Conservation (phyloP, 169 alveolate species). For the Plasmodium fragile region DNA sequence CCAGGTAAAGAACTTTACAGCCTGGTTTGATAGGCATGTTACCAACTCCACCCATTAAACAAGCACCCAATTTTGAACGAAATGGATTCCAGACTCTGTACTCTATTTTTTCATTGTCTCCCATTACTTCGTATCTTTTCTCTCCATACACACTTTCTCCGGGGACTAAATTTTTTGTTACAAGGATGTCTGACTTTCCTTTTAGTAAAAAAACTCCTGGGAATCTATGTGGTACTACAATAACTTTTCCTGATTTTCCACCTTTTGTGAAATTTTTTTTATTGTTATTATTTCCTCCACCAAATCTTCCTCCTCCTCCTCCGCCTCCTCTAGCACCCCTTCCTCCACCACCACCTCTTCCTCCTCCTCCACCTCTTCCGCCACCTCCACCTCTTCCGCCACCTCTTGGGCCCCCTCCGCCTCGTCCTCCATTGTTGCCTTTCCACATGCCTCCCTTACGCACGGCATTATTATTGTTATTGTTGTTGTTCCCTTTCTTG, state of each 20-base stretch:
- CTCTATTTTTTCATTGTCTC: conserved; percentile 95
- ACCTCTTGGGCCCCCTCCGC: conserved; percentile 74
- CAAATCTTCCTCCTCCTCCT: conserved; percentile 80
- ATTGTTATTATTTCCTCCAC: conserved; percentile 75
- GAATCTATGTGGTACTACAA: conserved; percentile 96
- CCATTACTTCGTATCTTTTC: conserved; percentile 94
- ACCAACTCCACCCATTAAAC: conserved; percentile 98
- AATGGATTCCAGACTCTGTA: conserved; percentile 99
- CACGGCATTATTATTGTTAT: conserved; percentile 26
- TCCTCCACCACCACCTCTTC: conserved; percentile 84
- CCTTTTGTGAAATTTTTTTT: conserved; percentile 46
- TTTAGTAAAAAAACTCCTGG: conserved; percentile 97
- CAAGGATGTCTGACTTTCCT: conserved; percentile 97
- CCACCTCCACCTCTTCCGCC: conserved; percentile 28
- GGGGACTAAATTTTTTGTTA: conserved; percentile 96
- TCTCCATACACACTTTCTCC: conserved; percentile 99
- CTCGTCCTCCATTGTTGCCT: conserved; percentile 80
- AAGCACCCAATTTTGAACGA: conserved; percentile 99
- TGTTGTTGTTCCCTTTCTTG: conserved; percentile 42
- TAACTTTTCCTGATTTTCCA: conserved; percentile 90
- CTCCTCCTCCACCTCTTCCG: conserved; percentile 79
- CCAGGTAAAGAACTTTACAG: conserved; percentile 96
- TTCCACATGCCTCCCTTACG: conserved; percentile 74
- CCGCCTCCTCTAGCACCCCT: conserved; percentile 89
- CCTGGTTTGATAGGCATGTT: conserved; percentile 98